A percentile compares a stretch with the other conserved stretches of the same genome.
Conservation (phyloP, 768 basidiomycete genomes). For the Coprinopsis marcescibilis region DNA sequence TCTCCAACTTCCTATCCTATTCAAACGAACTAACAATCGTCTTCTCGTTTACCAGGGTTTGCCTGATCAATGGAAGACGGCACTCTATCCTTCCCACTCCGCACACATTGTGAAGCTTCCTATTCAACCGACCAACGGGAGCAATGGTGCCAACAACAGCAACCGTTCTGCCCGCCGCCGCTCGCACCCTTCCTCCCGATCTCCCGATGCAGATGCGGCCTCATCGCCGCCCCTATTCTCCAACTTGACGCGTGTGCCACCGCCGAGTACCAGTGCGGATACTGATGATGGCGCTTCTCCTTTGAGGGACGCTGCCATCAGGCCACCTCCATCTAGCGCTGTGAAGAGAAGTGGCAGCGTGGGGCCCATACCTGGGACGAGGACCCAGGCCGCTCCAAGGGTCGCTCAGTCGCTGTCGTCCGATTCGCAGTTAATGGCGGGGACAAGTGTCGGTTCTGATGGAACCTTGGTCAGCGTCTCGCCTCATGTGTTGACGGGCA, state of each 20-base stretch:
- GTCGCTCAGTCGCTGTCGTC: not conserved
- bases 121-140: slow-evolving; percentile 3
- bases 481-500: not conserved
- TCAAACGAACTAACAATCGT: too few relatives aligned
- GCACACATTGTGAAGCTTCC: slow-evolving; percentile 8
- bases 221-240: slow-evolving; percentile 1
- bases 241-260: slow-evolving; percentile 7
- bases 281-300: not conserved
- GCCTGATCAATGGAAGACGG: slow-evolving; percentile 18
- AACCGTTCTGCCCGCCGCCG: slow-evolving; percentile 4
- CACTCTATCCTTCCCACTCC: slow-evolving; percentile 1
- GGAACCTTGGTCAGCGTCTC: slow-evolving; percentile 6
- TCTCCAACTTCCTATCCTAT: not conserved
- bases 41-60: slow-evolving; percentile 12
- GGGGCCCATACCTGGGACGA: too few relatives aligned
- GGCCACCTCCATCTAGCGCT: too few relatives aligned
- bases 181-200: slow-evolving; percentile 4
- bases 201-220: not conserved
- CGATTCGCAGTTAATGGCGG: slow-evolving; percentile 1
- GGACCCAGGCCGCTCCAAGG: too few relatives aligned
- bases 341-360: too few relatives aligned
- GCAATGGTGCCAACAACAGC: not conserved
- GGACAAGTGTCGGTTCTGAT: slow-evolving; percentile 1
- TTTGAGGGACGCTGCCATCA: not conserved
- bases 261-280: not conserved